Evolutionary conservation across 139 green algal genomes (phyloP), one percentile per base, ranked within the genome.

Genomic region (Pedinophyceae sp.): DNA sequence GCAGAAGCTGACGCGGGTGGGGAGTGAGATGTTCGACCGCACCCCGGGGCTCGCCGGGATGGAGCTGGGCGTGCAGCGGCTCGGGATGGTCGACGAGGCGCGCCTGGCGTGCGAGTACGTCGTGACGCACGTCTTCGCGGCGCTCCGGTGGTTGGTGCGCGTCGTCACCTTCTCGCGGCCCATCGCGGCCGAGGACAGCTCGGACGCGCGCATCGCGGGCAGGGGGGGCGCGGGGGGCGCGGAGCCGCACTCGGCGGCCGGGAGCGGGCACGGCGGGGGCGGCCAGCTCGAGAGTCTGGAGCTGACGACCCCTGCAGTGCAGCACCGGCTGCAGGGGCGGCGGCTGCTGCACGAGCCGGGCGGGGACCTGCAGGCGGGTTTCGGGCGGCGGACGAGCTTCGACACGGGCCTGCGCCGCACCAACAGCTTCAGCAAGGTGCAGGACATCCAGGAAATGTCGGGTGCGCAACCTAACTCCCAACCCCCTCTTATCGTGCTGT

Each of bases 31-130:
- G n/a, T n/a, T n/a, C n/a, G n/a, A n/a, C n/a, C n/a, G n/a, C n/a
- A n/a, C n/a, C n/a, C n/a, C n/a, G n/a, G n/a, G n/a, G n/a, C n/a
- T n/a, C n/a, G n/a, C n/a, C n/a, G n/a, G n/a, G n/a, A n/a, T n/a
- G n/a, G n/a, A n/a, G n/a, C n/a, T n/a, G 30, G 28, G 24, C 18
- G 41, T 40, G 1, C 30, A 30, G n/a, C 27, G 47, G 23, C 51
- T 57, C 0, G 77, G 76, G 15, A 55, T 85, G 23, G 23, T 87
- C 13, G 74, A 88, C 55, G 81, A 88, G 19, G 19, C 65, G 10
- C 62, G 69, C n/a, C 47, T 83, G 30, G 54, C 30, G 1, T 23
- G 30, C 1, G 79, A 90, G 68, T 55, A 83, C 40, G 66, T 19
- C 2, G 60, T 87, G 0, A 74, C 62, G 16, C 34, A 24, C 2